Conservation (phyloP, 1,284 basidiomycete species). For the Earliella scabrosa region DNA sequence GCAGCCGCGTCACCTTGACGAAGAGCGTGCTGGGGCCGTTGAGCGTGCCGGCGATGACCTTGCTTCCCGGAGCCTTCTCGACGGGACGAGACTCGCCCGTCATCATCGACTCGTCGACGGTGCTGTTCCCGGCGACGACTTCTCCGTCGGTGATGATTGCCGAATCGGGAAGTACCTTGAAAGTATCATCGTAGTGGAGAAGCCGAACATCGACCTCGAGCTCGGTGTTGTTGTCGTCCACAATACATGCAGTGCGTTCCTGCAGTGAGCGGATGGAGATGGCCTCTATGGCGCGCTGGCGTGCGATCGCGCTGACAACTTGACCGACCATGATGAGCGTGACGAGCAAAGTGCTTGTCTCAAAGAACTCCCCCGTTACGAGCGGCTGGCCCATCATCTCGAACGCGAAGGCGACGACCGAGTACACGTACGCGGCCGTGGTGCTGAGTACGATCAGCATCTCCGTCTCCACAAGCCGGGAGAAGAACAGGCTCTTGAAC, state of each 20-base stretch:
- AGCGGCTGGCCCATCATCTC: slow-evolving; percentile 39
- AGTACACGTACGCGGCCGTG: slow-evolving; percentile 47
- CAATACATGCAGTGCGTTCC: slow-evolving; percentile 36
- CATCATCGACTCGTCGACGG: slow-evolving; percentile 49
- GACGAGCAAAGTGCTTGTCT: slow-evolving; percentile 49
- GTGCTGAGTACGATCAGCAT: slow-evolving; percentile 47
- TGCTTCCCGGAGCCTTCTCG: slow-evolving; percentile 38
- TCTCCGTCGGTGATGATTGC: slow-evolving; percentile 50
- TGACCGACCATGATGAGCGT: slow-evolving; percentile 50
- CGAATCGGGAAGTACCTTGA: slow-evolving; percentile 41
- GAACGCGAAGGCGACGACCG: slow-evolving; percentile 45
- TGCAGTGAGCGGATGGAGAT: slow-evolving; percentile 42
- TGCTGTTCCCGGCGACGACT: slow-evolving; percentile 37
- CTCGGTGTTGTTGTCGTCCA: slow-evolving; percentile 30
- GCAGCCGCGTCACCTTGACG: slow-evolving; percentile 41
- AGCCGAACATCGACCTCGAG: slow-evolving; percentile 39
- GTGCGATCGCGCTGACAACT: slow-evolving; percentile 44
- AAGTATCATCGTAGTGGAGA: slow-evolving; percentile 42
- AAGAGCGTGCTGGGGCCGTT: slow-evolving; percentile 42
- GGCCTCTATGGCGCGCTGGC: slow-evolving; percentile 42
- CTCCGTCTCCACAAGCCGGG: slow-evolving; percentile 45
- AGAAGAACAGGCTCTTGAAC: slow-evolving; percentile 42
- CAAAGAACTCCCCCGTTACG: slow-evolving; percentile 46
- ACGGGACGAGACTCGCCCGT: slow-evolving; percentile 50
- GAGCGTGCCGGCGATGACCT: slow-evolving; percentile 45